These are phyloP conservation scores for Claviceps citrina DNA, from an alignment of 2,329 filamentous ascomycete species.

Conservation along the genomic window DNA sequence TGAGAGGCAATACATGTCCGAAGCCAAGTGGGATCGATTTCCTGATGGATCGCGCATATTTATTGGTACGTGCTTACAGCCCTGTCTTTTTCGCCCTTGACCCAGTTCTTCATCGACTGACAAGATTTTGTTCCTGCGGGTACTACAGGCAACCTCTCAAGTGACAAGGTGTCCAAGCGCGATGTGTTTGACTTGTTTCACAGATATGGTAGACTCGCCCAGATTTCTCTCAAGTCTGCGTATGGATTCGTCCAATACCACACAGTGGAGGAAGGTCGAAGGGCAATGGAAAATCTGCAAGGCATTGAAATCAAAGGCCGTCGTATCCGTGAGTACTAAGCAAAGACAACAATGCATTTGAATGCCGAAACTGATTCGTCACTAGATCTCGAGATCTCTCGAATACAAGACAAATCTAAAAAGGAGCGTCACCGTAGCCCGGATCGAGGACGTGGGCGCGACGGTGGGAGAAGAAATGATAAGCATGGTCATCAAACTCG, in stretches of 20 bases:
- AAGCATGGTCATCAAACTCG: slow-evolving; percentile 34
- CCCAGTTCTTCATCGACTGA: slow-evolving; percentile 7
- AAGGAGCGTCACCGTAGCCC: slow-evolving; percentile 45
- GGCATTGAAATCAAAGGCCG: slow-evolving; percentile 72
- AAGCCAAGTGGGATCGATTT: slow-evolving; percentile 70
- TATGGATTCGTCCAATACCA: slow-evolving; percentile 96
- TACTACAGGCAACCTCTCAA: slow-evolving; percentile 65
- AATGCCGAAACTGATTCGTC: not conserved
- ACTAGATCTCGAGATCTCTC: slow-evolving; percentile 76
- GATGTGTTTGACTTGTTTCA: slow-evolving; percentile 89
- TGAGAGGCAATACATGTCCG: slow-evolving; percentile 59
- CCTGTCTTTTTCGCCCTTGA: no score
- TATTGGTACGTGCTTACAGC: slow-evolving; percentile 44
- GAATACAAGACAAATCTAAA: slow-evolving; percentile 61
- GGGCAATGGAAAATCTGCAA: slow-evolving; percentile 64
- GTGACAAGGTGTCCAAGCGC: slow-evolving; percentile 81
- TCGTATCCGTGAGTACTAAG: slow-evolving; percentile 62
- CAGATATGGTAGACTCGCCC: slow-evolving; percentile 69
- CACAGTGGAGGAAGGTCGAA: slow-evolving; percentile 54
- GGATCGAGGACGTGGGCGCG: slow-evolving; percentile 39
- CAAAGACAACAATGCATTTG: no score
- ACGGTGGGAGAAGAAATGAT: slow-evolving; percentile 27
- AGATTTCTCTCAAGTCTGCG: slow-evolving; percentile 91
- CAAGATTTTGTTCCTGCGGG: slow-evolving; percentile 10
- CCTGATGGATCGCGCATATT: slow-evolving; percentile 64